Base-by-base conservation (phyloP, 306 rosid genomes). In the Vigna radiata region DNA sequence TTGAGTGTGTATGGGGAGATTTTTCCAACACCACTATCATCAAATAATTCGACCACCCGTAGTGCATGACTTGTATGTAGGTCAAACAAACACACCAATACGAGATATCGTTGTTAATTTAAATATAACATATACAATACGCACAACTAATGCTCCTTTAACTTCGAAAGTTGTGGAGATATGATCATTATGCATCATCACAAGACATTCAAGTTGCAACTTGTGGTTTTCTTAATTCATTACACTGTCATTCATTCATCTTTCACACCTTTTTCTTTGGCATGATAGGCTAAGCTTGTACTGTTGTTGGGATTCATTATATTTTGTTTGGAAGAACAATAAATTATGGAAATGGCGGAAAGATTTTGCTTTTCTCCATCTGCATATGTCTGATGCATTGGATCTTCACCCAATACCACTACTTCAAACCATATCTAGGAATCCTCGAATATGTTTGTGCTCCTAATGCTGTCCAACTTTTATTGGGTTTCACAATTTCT, bases 361-460 rank as follows among this genome's bases (percentile, higher is more conserved):
- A 41, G 14, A 17, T 49, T 54, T 33, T 49, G 64, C 52, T 31
- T 39, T 23, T 71, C 47, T 37, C 65, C 72, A 79, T 27, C 73
- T 79, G 65, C 56, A 12, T 59, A 13, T 59, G 73, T 64, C 58
- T 66, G 72, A 4, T 16, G 41, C 43, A 9, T 70, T 77, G 82
- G 79, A 43, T 65, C 53, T 58, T 59, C 78, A 60, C 69, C 60
- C 78, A 70, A 81, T 65, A 18, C 17, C 79, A 16, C 62, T 49
- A 16, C 17, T 2, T 54, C 31, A 19, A 19, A 7, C 2, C 31
- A 4, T 54, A 17, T 18, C 5, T 19, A 0, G 0, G 15, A 19
- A 54, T 2, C 33, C 48, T 44, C 36, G 49, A 29, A 29, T 72
- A 48, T 29, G 66, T 33, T 21, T 47, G 60, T 27, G 73, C 17